Base-by-base conservation (phyloP, 805 yeast genomes). In the Candida dajiaensis region DNA sequence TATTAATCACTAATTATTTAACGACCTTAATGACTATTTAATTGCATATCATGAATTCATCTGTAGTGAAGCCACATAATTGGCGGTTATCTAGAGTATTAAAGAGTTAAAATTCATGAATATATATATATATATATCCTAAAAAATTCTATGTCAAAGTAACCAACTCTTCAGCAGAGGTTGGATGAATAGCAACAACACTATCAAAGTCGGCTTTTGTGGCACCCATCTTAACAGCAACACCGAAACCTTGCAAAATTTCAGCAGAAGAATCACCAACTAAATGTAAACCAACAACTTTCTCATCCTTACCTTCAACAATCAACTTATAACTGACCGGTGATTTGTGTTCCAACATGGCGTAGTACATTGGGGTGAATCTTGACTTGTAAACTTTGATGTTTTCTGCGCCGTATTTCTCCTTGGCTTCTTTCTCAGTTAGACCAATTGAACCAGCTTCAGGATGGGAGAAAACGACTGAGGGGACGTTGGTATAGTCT, bases 171-270 rank as follows among this genome's bases (percentile, higher is more conserved):
- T 94, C 99, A 38, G 99, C 99, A 54, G 95, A 81, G 2, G 99
- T 94, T 52, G 99, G 99, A 66, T 94, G 99, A 63, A 94, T 94
- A 33, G 99, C 99, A 39, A 94, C 98, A 72, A 95, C 87, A 65
- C 72, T 81, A 69, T 94, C 99, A 55, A 94, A 94, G 66, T 94
- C 97, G 40, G 79, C 80, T 74, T 94, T 94, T 33, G 99, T 94
- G 38, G 99, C 99, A 29, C 99, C 99, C 99, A 94, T 94, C 72
- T 90, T 90, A 53, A 94, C 72, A 43, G 99, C 99, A 45, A 90
- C 99, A 49, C 98, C 99, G 61, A 94, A 94, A 35, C 99, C 99
- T 74, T 94, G 99, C 58, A 94, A 76, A 49, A 94, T 90, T 69
- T 94, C 99, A 28, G 96, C 81, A 44, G 94, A 80, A 9, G 79